Base-by-base conservation (phyloP, 2,329 filamentous ascomycete genomes). In the Penicillium glabrum region DNA sequence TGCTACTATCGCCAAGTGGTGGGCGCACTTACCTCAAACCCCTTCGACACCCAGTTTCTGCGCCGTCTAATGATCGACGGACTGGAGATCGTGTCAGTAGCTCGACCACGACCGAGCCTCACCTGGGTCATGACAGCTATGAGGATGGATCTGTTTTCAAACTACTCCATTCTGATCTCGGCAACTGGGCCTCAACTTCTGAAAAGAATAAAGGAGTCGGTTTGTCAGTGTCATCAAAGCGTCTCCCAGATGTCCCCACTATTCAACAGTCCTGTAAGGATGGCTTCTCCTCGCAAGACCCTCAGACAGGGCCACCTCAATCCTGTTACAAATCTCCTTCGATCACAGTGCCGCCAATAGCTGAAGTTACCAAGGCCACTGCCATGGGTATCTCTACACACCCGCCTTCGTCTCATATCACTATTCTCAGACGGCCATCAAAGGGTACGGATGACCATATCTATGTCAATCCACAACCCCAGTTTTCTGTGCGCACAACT, bases 1-100 rank as follows among this genome's bases (percentile, higher is more conserved):
- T 80, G 47, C 70, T 80, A 8, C 67, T 71, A 48, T 75, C 72
- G 14, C 71, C 74, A 21, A 65, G 65, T 9, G 59, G 61, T 26
- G 46, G 56, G 13, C 27, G 5, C n/a, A 54, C 46, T 57, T 45
- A 54, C 46, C 29, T 55, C 64, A 41, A 29, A 29, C 41, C 29
- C 49, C 31, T 35, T 33, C 60, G 46, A 55, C 24, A 10, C 11
- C 19, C 19, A n/a, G 19, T 23, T 14, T 41, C 39, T 41, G 19
- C 19, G 16, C 9, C 39, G 9, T 19, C 35, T 39, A n/a, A 39
- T 39, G 35, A 39, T 19, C 35, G n/a, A 39, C n/a, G 16, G n/a
- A n/a, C n/a, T 39, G 35, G 35, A 21, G n/a, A 41, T 23, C 9
- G 19, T 9, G n/a, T 41, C 19, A 23, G 19, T 4, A 23, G 19